phyloP scores from a whole-genome alignment of 2,329 filamentous ascomycete genomes.

The Stemphylium vesicarium region DNA sequence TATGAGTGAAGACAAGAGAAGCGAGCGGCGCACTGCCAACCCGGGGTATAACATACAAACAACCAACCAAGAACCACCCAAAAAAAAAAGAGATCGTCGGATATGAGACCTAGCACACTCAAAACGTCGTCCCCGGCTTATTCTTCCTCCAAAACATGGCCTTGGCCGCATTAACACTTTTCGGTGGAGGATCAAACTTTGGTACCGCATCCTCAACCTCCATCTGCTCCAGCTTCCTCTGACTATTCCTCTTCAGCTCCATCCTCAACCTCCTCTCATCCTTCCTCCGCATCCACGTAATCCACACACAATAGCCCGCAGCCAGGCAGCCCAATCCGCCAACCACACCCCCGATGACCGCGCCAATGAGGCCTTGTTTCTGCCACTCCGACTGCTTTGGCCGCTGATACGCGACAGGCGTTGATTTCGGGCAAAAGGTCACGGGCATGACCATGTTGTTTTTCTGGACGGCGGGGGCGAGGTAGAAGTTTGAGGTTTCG shows the following conservation, averaged over 20 bases:
- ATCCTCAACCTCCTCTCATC: constrained; percentile 36
- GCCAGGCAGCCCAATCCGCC: constrained; percentile 42
- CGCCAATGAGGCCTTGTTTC: constrained; percentile 47
- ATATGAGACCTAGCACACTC: background rate
- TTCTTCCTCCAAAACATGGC: constrained; percentile 43
- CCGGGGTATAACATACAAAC: constrained; percentile 20
- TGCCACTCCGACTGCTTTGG: constrained; percentile 39
- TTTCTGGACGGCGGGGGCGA: constrained; percentile 49
- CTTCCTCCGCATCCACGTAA: constrained; percentile 37
- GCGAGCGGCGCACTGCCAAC: constrained; percentile 17
- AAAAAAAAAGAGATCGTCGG: background rate
- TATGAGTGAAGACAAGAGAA: background rate
- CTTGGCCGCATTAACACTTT: constrained; percentile 31
- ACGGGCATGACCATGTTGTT: constrained; percentile 51
- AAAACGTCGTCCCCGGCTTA: constrained; percentile 16
- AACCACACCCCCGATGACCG: constrained; percentile 48
- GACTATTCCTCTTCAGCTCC: constrained; percentile 33
- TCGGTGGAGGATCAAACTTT: constrained; percentile 42
- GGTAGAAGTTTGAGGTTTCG: constrained; percentile 49
- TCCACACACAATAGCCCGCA: constrained; percentile 37
- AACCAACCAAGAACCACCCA: background rate
- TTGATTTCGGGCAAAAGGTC: constrained; percentile 50
- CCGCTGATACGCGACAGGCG: constrained; percentile 42
- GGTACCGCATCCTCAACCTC: constrained; percentile 39
- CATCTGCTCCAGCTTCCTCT: constrained; percentile 41